Percentiles rank a stretch among this genome's conserved stretches.
Conservation (phyloP, 1,139 yeast species). For the Sugiyamaella sp. region DNA sequence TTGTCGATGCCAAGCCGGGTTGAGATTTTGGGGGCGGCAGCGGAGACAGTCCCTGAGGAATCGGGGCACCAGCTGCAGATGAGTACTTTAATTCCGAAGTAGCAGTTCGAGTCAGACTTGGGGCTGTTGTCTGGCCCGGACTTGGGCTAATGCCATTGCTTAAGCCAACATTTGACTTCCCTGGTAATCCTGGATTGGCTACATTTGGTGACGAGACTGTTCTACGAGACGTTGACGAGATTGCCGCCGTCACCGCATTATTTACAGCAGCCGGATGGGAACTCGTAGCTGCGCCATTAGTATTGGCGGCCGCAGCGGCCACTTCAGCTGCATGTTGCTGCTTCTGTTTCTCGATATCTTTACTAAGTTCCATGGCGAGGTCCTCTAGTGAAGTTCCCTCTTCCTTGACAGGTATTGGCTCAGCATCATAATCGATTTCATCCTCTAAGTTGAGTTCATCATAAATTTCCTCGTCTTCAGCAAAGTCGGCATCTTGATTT, state of each 20-base stretch:
- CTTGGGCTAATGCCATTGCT: not conserved
- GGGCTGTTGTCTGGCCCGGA: constrained; percentile 42
- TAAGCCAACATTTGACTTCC: constrained; percentile 4
- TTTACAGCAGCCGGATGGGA: constrained; percentile 16
- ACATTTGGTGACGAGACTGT: constrained; percentile 20
- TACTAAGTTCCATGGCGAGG: constrained; percentile 40
- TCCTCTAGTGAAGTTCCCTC: constrained; percentile 45
- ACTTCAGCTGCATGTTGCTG: constrained; percentile 34
- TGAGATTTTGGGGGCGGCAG: constrained; percentile 36
- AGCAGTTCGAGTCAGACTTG: constrained; percentile 65
- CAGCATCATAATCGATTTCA: constrained; percentile 56
- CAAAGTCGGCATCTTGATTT: constrained; percentile 93
- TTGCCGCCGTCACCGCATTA: constrained; percentile 6
- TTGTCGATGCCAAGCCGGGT: constrained; percentile 10
- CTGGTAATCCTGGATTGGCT: constrained; percentile 1
- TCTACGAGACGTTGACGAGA: constrained; percentile 21
- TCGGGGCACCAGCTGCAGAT: constrained; percentile 60
- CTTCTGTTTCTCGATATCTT: constrained; percentile 25
- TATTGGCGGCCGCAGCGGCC: constrained; percentile 31
- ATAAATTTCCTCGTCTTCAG: constrained; percentile 92
- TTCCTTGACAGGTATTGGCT: constrained; percentile 39
- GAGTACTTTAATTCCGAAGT: constrained; percentile 72
- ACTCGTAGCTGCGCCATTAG: constrained; percentile 32
- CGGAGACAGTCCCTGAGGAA: constrained; percentile 38
- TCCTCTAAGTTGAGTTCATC: constrained; percentile 83